Percentiles rank a stretch among this genome's conserved stretches.
phyloP scores from a whole-genome alignment of 2,329 filamentous ascomycete genomes.

The Fusarium tjaetaba region DNA sequence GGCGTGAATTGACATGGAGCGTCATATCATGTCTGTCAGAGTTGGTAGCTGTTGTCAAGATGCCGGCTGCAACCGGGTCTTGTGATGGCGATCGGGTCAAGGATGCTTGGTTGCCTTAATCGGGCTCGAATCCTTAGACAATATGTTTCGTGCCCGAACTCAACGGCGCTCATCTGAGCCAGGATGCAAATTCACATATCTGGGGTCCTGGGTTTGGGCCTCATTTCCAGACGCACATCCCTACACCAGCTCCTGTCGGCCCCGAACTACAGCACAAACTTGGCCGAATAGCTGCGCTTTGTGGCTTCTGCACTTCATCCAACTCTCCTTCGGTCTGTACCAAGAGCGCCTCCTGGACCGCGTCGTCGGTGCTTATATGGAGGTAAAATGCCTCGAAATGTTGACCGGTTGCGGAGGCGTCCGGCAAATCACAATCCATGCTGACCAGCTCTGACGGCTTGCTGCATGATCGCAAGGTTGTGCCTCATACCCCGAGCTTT shows the following conservation, averaged over 20 bases:
- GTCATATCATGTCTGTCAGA: conserved; percentile 20
- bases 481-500: conserved; percentile 8
- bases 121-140: conserved; percentile 12
- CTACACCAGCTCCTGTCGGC: conserved; percentile 7
- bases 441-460: conserved; percentile 29
- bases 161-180: conserved; percentile 22
- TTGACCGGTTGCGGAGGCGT: conserved; percentile 34
- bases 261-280: conserved; percentile 7
- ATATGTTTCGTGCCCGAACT: conserved; percentile 11
- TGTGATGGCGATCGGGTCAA: conserved; percentile 32
- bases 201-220: conserved; percentile 23
- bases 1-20: not conserved
- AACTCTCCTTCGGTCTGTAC: conserved; percentile 36
- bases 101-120: conserved; percentile 34
- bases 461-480: conserved; percentile 39
- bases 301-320: conserved; percentile 31
- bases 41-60: conserved; percentile 30
- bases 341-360: conserved; percentile 31
- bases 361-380: conserved; percentile 32
- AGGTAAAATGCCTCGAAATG: conserved; percentile 22
- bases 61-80: conserved; percentile 32
- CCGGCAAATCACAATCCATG: conserved; percentile 26
- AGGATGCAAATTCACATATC: conserved; percentile 7
- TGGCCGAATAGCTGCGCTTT: conserved; percentile 22
- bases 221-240: conserved; percentile 23